Conservation (phyloP, 1,139 yeast species). For the Sugiyamaella neomexicana region DNA sequence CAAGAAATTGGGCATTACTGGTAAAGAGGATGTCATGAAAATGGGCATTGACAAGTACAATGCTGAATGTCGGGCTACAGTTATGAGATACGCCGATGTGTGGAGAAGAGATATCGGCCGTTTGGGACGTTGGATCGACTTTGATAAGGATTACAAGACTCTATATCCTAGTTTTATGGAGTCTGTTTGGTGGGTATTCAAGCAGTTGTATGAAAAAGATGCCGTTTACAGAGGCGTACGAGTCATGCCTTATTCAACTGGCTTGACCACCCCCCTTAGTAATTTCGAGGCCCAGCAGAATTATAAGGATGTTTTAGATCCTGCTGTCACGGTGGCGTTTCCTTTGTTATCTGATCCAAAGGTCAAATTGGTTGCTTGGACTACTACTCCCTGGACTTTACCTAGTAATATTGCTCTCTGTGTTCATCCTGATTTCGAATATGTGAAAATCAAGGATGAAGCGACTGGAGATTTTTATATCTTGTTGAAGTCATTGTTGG, state of each 20-base stretch:
- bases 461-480: constrained; percentile 78
- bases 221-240: constrained; percentile 91
- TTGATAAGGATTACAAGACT: constrained; percentile 97
- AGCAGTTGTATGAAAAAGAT: constrained; percentile 77
- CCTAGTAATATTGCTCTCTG: constrained; percentile 92
- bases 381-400: constrained; percentile 99
- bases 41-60: constrained; percentile 94
- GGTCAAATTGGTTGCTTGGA: constrained; percentile 92
- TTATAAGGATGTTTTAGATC: constrained; percentile 95
- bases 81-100: constrained; percentile 93
- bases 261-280: constrained; percentile 92
- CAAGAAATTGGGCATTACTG: constrained; percentile 90
- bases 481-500: constrained; percentile 75
- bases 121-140: constrained; percentile 98
- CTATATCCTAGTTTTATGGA: constrained; percentile 96
- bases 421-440: constrained; percentile 88
- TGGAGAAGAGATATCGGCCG: constrained; percentile 94
- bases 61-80: constrained; percentile 91
- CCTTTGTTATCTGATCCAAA: constrained; percentile 76
- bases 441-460: constrained; percentile 88
- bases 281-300: constrained; percentile 98
- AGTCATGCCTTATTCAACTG: constrained; percentile 99
- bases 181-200: constrained; percentile 99
- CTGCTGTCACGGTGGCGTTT: constrained; percentile 92
- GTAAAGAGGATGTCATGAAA: constrained; percentile 90